Evolutionary conservation across 306 rosid genomes (phyloP), one percentile per base, ranked within the genome.

Genomic region (Phaseolus lunatus): DNA sequence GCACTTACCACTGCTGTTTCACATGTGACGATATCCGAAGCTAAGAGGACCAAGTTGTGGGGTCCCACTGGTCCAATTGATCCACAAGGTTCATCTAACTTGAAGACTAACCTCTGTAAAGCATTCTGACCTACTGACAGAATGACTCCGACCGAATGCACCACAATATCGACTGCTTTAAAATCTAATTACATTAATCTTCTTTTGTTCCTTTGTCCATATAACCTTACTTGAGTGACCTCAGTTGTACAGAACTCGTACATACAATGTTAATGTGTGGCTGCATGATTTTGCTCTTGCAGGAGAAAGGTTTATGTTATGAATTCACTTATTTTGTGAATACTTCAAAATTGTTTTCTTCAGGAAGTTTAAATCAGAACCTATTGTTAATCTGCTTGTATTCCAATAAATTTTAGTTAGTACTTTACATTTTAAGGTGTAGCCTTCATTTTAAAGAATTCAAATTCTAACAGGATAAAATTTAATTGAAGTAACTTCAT

Each of bases 91-190:
- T 89, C 93, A 33, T 89, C 93, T 84, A 91, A 87, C 86, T 49
- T 91, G 84, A 87, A 83, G 80, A 83, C 88, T 83, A 90, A 84
- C 84, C 96, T 89, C 74, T 89, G 96, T 86, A 89, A 83, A 89
- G 93, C 96, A 19, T 89, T 89, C 80, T 91, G 89, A 91, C 82
- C 50, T 45, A 71, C 66, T 72, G 82, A 85, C 85, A 65, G 31
- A 41, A 79, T 76, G 81, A 83, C 83, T 18, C 80, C 61, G 57
- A 24, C 37, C 0, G 64, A 66, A 37, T 12, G 24, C 33, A 72
- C 16, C 80, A 64, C 53, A 44, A 41, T 74, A 82, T 80, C 83
- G 67, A 31, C 53, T 75, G 78, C 84, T 84, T 64, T 63, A 54
- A 67, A 62, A 80, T 67, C 81, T 59, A 18, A 47, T 71, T 52